Percentiles rank a stretch among this genome's conserved stretches.
phyloP scores from a whole-genome alignment of 345 rosid genomes.

The Rhodamnia rubescens region DNA sequence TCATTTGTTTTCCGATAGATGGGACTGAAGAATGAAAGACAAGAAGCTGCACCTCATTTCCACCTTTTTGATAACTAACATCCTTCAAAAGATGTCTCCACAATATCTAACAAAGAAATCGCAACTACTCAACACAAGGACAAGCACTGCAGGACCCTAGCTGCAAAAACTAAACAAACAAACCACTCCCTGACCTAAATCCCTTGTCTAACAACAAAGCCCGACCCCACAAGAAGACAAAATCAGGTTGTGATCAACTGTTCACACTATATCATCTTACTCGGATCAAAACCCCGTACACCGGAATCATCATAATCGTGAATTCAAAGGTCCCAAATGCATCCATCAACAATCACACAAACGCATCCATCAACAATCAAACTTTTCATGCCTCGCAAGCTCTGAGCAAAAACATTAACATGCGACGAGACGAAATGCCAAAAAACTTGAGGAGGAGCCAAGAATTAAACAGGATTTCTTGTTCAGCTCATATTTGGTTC shows the following conservation, averaged over 20 bases:
- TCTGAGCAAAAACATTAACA: not conserved
- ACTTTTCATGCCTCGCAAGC: rapidly evolving
- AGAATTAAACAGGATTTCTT: not conserved
- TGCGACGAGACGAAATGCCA: not conserved
- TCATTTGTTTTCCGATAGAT: rapidly evolving
- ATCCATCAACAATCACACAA: not conserved
- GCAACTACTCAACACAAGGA: not conserved
- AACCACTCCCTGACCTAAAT: not conserved
- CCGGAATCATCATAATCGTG: not conserved
- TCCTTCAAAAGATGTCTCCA: not conserved
- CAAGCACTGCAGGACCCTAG: not conserved
- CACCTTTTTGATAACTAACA: not conserved
- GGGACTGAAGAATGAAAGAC: rapidly evolving
- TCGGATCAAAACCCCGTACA: too few species aligned
- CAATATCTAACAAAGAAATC: not conserved
- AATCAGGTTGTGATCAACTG: not conserved
- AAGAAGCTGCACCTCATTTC: not conserved
- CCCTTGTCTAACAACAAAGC: not conserved
- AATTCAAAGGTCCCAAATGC: not conserved
- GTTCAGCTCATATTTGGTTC: too few species aligned
- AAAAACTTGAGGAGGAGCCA: constrained; percentile 48
- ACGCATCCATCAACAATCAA: too few species aligned
- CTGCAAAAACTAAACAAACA: not conserved
- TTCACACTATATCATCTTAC: not conserved
- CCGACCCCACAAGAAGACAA: not conserved